A percentile compares a stretch with the other conserved stretches of the same genome.
Conservation (phyloP, 805 yeast species). For the Suhomyces pyralidae region DNA sequence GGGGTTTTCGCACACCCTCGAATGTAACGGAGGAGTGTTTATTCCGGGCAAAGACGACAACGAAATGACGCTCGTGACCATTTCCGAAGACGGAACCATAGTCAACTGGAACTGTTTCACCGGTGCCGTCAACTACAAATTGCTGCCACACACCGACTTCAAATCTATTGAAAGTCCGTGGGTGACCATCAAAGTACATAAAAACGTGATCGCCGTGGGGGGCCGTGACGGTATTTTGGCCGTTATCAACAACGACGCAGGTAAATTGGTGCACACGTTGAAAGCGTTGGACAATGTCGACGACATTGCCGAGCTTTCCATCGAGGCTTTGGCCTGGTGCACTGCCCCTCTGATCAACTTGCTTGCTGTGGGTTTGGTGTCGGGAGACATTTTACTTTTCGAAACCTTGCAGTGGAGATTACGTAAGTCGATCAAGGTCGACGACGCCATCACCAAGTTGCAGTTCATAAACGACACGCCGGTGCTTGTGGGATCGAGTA, state of each 20-base stretch:
- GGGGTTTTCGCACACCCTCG: slow-evolving; percentile 76
- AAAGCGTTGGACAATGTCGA: slow-evolving; percentile 58
- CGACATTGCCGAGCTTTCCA: slow-evolving; percentile 42
- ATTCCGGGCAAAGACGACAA: slow-evolving; percentile 52
- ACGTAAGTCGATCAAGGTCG: slow-evolving; percentile 63
- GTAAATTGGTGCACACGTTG: slow-evolving; percentile 63
- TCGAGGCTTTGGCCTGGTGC: slow-evolving; percentile 76
- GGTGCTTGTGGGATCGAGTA: slow-evolving; percentile 63
- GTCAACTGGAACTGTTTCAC: slow-evolving; percentile 90
- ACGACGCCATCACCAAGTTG: slow-evolving; percentile 84
- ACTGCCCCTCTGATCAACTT: slow-evolving; percentile 46
- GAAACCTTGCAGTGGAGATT: slow-evolving; percentile 86
- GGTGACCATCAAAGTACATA: slow-evolving; percentile 66
- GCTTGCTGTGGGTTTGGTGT: slow-evolving; percentile 85
- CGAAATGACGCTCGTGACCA: slow-evolving; percentile 63
- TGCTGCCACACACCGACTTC: slow-evolving; percentile 58
- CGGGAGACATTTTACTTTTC: slow-evolving; percentile 79
- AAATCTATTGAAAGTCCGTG: slow-evolving; percentile 82
- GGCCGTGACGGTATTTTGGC: slow-evolving; percentile 84
- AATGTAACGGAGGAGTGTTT: slow-evolving; percentile 79
- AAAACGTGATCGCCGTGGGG: slow-evolving; percentile 68
- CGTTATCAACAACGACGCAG: slow-evolving; percentile 72
- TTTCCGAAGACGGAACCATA: slow-evolving; percentile 82
- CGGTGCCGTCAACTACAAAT: slow-evolving; percentile 63
- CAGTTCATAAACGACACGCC: slow-evolving; percentile 61